Percentiles rank a stretch among this genome's conserved stretches.
Conservation (phyloP, 192 early-diverging fungal species). For the Coemansia sp. region DNA sequence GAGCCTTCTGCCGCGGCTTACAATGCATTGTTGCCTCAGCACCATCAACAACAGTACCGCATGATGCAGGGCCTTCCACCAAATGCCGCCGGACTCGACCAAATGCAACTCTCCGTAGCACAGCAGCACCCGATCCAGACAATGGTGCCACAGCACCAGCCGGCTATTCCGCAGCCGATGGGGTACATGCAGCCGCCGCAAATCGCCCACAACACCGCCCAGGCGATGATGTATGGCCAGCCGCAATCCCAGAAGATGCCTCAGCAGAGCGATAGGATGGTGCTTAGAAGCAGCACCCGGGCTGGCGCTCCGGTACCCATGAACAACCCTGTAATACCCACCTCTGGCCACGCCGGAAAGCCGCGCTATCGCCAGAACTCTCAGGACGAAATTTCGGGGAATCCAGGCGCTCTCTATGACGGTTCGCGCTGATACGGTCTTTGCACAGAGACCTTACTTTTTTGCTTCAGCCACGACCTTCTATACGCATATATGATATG, state of each 20-base stretch:
- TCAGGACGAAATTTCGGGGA: slow-evolving; percentile 35
- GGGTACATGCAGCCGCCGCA: slow-evolving; percentile 29
- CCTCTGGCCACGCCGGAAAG: slow-evolving; percentile 18
- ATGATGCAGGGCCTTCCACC: slow-evolving; percentile 46
- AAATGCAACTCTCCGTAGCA: slow-evolving; percentile 38
- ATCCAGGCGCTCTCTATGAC: slow-evolving; percentile 29
- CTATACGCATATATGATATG: neutral
- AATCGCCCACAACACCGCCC: slow-evolving; percentile 27
- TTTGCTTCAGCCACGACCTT: neutral
- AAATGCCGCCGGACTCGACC: slow-evolving; percentile 21
- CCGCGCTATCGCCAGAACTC: slow-evolving; percentile 45
- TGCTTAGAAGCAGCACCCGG: slow-evolving; percentile 51
- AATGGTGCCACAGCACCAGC: slow-evolving; percentile 35
- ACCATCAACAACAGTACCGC: slow-evolving; percentile 42
- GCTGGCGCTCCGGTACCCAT: slow-evolving; percentile 20
- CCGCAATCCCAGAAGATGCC: slow-evolving; percentile 32
- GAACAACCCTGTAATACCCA: slow-evolving; percentile 14
- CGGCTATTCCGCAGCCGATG: slow-evolving; percentile 27
- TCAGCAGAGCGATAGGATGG: slow-evolving; percentile 42
- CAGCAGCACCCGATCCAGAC: slow-evolving; percentile 37
- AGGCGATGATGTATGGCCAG: slow-evolving; percentile 43
- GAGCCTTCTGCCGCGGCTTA: slow-evolving; percentile 35
- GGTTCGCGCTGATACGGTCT: slow-evolving; percentile 20
- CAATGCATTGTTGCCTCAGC: slow-evolving; percentile 15
- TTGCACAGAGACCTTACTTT: no score